A percentile compares a stretch with the other conserved stretches of the same genome.
These are phyloP conservation scores for Hymenoscyphus repandus DNA, from an alignment of 2,329 filamentous ascomycete genomes.

Conservation along the genomic window DNA sequence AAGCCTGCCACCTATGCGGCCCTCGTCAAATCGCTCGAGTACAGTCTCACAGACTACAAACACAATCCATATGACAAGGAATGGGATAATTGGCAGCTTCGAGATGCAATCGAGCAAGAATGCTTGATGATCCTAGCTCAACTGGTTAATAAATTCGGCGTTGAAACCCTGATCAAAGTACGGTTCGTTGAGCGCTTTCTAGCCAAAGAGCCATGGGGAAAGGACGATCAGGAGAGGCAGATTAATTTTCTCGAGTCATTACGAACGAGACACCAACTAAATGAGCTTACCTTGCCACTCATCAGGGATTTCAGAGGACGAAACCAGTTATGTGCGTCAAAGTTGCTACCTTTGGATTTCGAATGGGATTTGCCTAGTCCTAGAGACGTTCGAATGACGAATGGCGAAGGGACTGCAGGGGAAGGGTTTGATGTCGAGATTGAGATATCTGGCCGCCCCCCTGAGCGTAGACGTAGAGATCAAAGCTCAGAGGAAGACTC, in stretches of 20 bases:
- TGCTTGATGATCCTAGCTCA: slow-evolving; percentile 53
- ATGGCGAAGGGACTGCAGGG: slow-evolving; percentile 44
- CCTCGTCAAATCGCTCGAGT: slow-evolving; percentile 54
- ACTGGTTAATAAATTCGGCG: slow-evolving; percentile 48
- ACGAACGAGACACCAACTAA: slow-evolving; percentile 26
- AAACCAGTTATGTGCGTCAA: slow-evolving; percentile 24
- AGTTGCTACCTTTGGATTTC: slow-evolving; percentile 23
- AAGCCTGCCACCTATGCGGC: slow-evolving; percentile 36
- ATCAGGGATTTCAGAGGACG: slow-evolving; percentile 24
- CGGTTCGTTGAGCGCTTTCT: slow-evolving; percentile 70
- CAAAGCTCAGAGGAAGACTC: slow-evolving; percentile 64
- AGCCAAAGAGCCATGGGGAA: slow-evolving; percentile 66
- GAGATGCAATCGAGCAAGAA: slow-evolving; percentile 56
- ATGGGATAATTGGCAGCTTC: slow-evolving; percentile 59
- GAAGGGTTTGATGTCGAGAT: slow-evolving; percentile 28
- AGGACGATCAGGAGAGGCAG: slow-evolving; percentile 46
- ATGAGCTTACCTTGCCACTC: slow-evolving; percentile 42
- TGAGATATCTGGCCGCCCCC: slow-evolving; percentile 14
- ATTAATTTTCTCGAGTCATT: slow-evolving; percentile 42
- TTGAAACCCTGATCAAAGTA: slow-evolving; percentile 53
- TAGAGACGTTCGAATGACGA: slow-evolving; percentile 38
- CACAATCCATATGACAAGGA: slow-evolving; percentile 49
- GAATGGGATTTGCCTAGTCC: slow-evolving; percentile 42
- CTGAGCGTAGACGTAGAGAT: slow-evolving; percentile 38
- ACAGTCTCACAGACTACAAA: slow-evolving; percentile 45